Conservation (phyloP, 148 eudicot genomes). For the Rhododendron molle region DNA sequence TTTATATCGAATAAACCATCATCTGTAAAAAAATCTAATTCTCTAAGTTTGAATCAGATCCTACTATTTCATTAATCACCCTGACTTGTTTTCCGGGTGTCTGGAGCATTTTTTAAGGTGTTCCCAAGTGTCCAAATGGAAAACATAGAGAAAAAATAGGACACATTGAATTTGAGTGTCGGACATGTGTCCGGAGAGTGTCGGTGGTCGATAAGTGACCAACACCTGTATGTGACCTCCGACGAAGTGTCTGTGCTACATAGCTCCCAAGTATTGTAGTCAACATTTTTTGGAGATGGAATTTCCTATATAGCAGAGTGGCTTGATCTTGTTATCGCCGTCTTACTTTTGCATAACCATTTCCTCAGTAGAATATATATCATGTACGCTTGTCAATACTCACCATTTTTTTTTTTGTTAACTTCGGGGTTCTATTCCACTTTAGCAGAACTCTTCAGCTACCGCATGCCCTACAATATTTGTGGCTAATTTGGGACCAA, state of each 20-base stretch:
- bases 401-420: slow-evolving; percentile 1
- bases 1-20: no score
- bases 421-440: background rate
- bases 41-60: no score
- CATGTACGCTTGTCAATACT: background rate
- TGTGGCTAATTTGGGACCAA: slow-evolving; percentile 76
- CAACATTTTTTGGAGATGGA: background rate
- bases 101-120: background rate
- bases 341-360: background rate
- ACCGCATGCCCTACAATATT: slow-evolving; percentile 84
- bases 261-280: background rate
- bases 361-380: background rate
- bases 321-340: background rate
- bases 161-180: no score
- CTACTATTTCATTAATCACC: no score
- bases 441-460: slow-evolving; percentile 32
- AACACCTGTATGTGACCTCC: background rate
- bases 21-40: no score
- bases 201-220: background rate
- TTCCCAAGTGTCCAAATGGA: no score
- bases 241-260: background rate
- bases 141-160: no score
- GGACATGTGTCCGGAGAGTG: no score
- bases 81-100: no score
- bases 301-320: background rate